Percentiles rank a stretch among this genome's conserved stretches.
These are phyloP conservation scores for Blakeslea trispora DNA, from an alignment of 371 early-diverging fungal species.

Conservation along the genomic window DNA sequence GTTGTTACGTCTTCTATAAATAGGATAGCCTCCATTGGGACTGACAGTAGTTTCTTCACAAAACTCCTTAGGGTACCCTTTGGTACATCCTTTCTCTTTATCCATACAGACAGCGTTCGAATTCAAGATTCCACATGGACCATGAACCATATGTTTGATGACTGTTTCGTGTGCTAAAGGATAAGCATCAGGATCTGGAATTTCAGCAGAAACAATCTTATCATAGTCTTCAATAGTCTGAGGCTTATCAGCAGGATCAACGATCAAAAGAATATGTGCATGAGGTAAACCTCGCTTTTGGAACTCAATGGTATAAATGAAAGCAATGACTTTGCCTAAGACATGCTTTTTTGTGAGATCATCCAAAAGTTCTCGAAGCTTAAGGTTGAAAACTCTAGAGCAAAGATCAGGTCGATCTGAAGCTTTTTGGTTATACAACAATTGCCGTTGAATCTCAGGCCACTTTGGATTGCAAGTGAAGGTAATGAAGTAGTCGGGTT, in stretches of 20 bases:
- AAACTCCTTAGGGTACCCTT: conserved; percentile 23
- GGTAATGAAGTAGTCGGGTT: conserved; percentile 36
- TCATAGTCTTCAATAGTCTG: background rate
- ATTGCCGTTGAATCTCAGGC: conserved; percentile 26
- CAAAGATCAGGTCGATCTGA: conserved; percentile 25
- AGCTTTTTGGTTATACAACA: conserved; percentile 10
- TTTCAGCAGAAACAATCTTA: conserved; percentile 1
- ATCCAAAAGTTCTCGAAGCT: conserved; percentile 22
- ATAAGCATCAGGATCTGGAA: conserved; percentile 10
- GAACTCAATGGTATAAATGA: conserved; percentile 23
- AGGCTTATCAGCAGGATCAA: background rate
- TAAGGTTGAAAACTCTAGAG: conserved; percentile 24
- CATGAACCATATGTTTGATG: conserved; percentile 34
- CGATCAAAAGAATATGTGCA: conserved; percentile 7
- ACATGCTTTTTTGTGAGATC: conserved; percentile 28
- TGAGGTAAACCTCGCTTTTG: conserved; percentile 34
- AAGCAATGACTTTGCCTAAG: conserved; percentile 14
- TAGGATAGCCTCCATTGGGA: background rate
- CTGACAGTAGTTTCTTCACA: conserved; percentile 15
- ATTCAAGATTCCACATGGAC: conserved; percentile 27
- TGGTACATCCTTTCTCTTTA: conserved; percentile 25
- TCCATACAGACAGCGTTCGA: conserved; percentile 33
- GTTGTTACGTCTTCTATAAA: background rate
- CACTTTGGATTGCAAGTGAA: conserved; percentile 42
- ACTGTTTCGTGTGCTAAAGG: conserved; percentile 33